A percentile compares a stretch with the other conserved stretches of the same genome.
Evolutionary conservation across 257 asterid species (phyloP).

Genomic region (Solanum clarkiae): DNA sequence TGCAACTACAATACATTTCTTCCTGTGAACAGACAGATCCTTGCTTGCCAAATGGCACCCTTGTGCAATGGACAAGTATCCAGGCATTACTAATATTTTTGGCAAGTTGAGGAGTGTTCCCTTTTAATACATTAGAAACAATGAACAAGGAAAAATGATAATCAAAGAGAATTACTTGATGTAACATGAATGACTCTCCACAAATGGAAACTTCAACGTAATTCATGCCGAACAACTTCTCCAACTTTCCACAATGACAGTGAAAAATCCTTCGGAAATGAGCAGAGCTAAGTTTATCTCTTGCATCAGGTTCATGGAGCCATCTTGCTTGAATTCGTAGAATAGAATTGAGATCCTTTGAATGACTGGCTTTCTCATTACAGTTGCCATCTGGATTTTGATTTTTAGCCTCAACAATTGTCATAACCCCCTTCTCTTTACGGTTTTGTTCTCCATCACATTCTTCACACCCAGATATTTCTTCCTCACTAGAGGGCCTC

Average conservation of each 20-base stretch:
- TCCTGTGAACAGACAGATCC: not conserved
- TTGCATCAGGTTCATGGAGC: constrained; percentile 77
- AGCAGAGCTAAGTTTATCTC: constrained; percentile 60
- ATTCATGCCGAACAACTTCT: constrained; percentile 42
- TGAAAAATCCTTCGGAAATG: constrained; percentile 79
- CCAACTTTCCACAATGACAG: constrained; percentile 69
- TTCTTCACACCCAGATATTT: constrained; percentile 31
- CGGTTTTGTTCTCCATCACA: constrained; percentile 32
- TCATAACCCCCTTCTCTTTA: constrained; percentile 17
- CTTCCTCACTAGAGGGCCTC: constrained; percentile 12
- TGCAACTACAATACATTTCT: not conserved
- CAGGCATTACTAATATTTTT: not conserved
- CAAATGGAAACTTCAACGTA: constrained; percentile 65
- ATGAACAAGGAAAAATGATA: not conserved
- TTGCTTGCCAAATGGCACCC: not conserved
- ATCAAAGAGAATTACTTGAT: constrained; percentile 49
- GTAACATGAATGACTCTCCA: constrained; percentile 98
- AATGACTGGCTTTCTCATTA: constrained; percentile 7
- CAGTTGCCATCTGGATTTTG: not conserved
- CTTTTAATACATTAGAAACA: not conserved
- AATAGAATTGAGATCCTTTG: constrained; percentile 16
- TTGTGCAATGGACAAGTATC: not conserved
- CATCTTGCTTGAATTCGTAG: constrained; percentile 57
- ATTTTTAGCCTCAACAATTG: constrained; percentile 9
- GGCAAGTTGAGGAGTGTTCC: not conserved